Percentiles rank a stretch among this genome's conserved stretches.
These are phyloP conservation scores for Gaeumannomyces tritici DNA, from an alignment of 2,329 filamentous ascomycete species.

Conservation along the genomic window DNA sequence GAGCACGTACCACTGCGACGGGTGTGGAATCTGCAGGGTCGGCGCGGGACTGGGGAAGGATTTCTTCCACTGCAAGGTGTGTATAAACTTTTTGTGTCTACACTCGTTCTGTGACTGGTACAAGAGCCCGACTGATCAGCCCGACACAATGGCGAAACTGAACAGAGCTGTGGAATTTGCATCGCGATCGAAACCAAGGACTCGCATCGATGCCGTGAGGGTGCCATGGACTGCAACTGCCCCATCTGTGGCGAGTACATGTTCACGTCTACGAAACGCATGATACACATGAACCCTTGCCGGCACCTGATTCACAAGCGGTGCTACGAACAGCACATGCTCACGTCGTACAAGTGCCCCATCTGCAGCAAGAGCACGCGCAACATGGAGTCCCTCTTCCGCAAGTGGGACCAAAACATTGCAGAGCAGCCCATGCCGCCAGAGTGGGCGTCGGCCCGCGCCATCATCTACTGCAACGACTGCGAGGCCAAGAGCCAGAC, in stretches of 20 bases:
- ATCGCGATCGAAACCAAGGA: constrained; percentile 79
- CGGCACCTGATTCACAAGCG: constrained; percentile 90
- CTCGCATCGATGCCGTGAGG: constrained; percentile 88
- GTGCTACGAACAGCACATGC: constrained; percentile 83
- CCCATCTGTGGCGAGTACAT: constrained; percentile 96
- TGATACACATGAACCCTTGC: constrained; percentile 81
- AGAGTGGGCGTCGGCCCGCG: constrained; percentile 70
- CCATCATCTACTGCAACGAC: constrained; percentile 87
- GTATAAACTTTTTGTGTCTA: constrained; percentile 8
- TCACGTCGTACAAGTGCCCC: constrained; percentile 87
- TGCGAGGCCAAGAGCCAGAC: constrained; percentile 82
- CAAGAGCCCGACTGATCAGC: not conserved
- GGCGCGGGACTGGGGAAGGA: constrained; percentile 90
- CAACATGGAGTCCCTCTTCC: constrained; percentile 95
- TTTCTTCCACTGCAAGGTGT: constrained; percentile 95
- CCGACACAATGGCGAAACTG: not conserved
- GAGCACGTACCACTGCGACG: constrained; percentile 89
- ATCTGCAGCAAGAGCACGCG: constrained; percentile 94
- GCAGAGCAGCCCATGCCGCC: constrained; percentile 83
- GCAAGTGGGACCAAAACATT: constrained; percentile 81
- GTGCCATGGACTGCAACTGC: constrained; percentile 89
- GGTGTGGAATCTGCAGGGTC: constrained; percentile 90
- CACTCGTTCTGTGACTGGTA: not conserved
- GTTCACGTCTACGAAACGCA: constrained; percentile 79
- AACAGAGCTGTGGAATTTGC: constrained; percentile 68